Conservation (phyloP, 2,329 filamentous ascomycete genomes). For the Oidium heveae region DNA sequence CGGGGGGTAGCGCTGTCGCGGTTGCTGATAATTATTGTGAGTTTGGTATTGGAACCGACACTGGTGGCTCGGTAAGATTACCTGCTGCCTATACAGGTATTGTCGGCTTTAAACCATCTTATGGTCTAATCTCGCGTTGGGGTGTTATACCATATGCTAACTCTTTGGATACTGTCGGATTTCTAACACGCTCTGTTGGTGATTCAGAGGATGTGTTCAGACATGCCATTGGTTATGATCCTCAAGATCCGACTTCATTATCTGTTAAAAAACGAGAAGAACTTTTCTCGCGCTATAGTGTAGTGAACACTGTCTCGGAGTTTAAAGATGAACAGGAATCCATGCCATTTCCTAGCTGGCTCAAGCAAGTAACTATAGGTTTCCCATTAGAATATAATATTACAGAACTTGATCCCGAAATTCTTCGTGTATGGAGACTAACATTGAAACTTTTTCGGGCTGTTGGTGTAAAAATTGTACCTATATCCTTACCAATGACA, state of each 20-base stretch:
- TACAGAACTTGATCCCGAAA: conserved; percentile 41
- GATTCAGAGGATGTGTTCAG: conserved; percentile 14
- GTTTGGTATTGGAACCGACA: conserved; percentile 37
- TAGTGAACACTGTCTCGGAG: not conserved
- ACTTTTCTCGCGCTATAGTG: not conserved
- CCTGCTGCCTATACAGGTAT: conserved; percentile 40
- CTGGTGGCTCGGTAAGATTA: conserved; percentile 35
- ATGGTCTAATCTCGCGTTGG: conserved; percentile 38
- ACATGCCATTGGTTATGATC: conserved; percentile 3
- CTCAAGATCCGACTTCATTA: conserved; percentile 27
- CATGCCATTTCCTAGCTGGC: not conserved
- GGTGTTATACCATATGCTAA: conserved; percentile 51
- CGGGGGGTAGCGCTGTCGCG: conserved; percentile 38
- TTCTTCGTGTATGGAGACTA: conserved; percentile 43
- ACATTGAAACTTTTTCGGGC: conserved; percentile 32
- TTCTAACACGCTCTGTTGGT: conserved; percentile 23
- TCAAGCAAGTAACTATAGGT: conserved; percentile 20
- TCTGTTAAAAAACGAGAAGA: not conserved
- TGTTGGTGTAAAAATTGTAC: conserved; percentile 45
- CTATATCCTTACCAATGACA: conserved; percentile 62
- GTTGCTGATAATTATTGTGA: conserved; percentile 38
- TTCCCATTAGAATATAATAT: conserved; percentile 69
- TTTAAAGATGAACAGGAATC: not conserved
- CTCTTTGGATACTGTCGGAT: conserved; percentile 46
- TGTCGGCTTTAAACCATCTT: conserved; percentile 38